These are phyloP conservation scores for Setaria italica DNA, from an alignment of 202 grass and related monocot genomes.

Conservation along the genomic window DNA sequence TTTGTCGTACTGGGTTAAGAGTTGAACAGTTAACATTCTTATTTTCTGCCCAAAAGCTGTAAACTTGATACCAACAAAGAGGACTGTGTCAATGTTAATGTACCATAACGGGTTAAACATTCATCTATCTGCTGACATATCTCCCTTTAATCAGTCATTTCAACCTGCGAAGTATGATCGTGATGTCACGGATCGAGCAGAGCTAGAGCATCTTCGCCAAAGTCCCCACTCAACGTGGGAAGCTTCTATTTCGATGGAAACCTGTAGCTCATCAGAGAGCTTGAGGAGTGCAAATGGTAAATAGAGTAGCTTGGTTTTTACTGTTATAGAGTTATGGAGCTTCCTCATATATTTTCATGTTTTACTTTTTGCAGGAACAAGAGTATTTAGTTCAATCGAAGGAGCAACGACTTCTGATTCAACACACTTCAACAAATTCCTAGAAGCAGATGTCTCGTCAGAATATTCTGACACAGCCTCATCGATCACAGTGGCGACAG, in stretches of 20 bases:
- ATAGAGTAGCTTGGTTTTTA: constrained; percentile 35
- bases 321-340: background rate
- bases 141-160: constrained; percentile 39
- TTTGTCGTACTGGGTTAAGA: constrained; percentile 8
- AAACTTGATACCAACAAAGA: constrained; percentile 12
- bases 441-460: constrained; percentile 56
- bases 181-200: constrained; percentile 43
- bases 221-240: constrained; percentile 64
- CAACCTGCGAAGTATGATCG: constrained; percentile 42
- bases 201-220: constrained; percentile 50
- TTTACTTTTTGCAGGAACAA: constrained; percentile 66
- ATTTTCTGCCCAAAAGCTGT: constrained; percentile 23
- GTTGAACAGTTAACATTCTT: constrained; percentile 9
- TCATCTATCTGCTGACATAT: constrained; percentile 34
- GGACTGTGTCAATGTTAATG: background rate
- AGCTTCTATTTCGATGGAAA: constrained; percentile 75
- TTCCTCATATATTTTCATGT: constrained; percentile 35
- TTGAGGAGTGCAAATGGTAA: constrained; percentile 79
- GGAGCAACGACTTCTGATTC: constrained; percentile 51
- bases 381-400: constrained; percentile 53
- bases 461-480: constrained; percentile 79
- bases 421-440: constrained; percentile 54
- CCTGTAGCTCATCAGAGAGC: constrained; percentile 82
- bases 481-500: constrained; percentile 54
- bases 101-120: constrained; percentile 9